Evolutionary conservation across 1,284 basidiomycete genomes (phyloP), one percentile per base, ranked within the genome.

Genomic region (Termitomyces sp.): DNA sequence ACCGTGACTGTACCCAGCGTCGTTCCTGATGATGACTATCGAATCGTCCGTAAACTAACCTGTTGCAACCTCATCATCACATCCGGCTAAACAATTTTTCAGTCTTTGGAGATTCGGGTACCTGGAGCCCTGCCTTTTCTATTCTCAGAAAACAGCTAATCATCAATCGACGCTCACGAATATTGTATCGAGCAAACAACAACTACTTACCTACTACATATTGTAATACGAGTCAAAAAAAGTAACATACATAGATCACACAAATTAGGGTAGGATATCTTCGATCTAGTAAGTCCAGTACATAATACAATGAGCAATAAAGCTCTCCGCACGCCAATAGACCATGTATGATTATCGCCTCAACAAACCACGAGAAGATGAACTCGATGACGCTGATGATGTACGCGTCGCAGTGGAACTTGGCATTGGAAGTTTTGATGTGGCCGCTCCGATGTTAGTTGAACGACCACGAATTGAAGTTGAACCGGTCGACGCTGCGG

Each of bases 21-120:
- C 3, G 8, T 46, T 18, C 57, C 71, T 28, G 67, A 59, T 24
- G 9, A 56, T 16, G 62, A 71, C 35, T 77, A 75, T 62, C 52
- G 59, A 5, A 34, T 78, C 30, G 73, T 78, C 43, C 64, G 75
- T 77, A 55, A 68, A 75, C 16, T 72, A 47, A n/a, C 28, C 11
- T 14, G 3, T 26, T 11, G n/a, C 7, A 14, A 18, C 28, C n/a
- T 13, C 18, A 30, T 19, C 24, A n/a, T 42, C 14, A n/a, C n/a
- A 18, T 7, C 14, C 26, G 16, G 28, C 5, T 11, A 28, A 42
- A 10, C 6, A 13, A 2, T 6, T 4, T 1, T 41, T n/a, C 58
- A 24, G 21, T 24, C 21, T 24, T 24, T 5, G 21, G 21, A 24
- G 21, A 24, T 24, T 78, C 77, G 41, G 78, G 77, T 31, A 70